These are phyloP conservation scores for Cystobasidium ongulense DNA, from an alignment of 768 basidiomycete species.

Conservation along the genomic window DNA sequence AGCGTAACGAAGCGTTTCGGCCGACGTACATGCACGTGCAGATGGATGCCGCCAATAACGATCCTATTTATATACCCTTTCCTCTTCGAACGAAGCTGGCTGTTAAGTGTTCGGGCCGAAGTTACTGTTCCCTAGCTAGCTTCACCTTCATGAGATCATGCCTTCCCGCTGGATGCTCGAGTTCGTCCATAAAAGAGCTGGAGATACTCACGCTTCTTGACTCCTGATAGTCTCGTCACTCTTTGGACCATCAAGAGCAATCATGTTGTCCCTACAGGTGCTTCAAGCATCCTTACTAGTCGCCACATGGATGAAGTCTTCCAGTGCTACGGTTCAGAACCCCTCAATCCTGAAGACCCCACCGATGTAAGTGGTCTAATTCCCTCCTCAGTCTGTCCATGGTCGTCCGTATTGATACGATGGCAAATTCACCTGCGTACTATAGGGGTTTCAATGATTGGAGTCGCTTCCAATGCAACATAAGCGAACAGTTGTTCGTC, in stretches of 20 bases:
- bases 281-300: background rate
- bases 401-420: too few species aligned
- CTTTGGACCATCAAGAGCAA: too few species aligned
- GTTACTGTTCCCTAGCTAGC: too few species aligned
- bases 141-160: too few species aligned
- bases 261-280: background rate
- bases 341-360: conserved; percentile 8
- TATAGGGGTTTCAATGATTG: conserved; percentile 23
- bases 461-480: conserved; percentile 29
- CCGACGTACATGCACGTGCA: too few species aligned
- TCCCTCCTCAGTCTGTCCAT: too few species aligned
- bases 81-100: too few species aligned
- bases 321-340: conserved; percentile 1
- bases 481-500: conserved; percentile 22
- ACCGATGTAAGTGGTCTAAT: background rate
- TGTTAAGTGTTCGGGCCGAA: too few species aligned
- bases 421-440: too few species aligned
- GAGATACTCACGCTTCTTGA: background rate
- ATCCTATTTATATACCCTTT: background rate
- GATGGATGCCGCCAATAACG: background rate
- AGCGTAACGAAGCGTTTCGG: too few species aligned
- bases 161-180: too few species aligned
- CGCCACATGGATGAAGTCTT: background rate
- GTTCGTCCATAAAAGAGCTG: background rate
- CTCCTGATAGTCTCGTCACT: too few species aligned